A percentile compares a stretch with the other conserved stretches of the same genome.
Conservation (phyloP, 164 flowering plant genomes). For the Magnolia changhungtana region DNA sequence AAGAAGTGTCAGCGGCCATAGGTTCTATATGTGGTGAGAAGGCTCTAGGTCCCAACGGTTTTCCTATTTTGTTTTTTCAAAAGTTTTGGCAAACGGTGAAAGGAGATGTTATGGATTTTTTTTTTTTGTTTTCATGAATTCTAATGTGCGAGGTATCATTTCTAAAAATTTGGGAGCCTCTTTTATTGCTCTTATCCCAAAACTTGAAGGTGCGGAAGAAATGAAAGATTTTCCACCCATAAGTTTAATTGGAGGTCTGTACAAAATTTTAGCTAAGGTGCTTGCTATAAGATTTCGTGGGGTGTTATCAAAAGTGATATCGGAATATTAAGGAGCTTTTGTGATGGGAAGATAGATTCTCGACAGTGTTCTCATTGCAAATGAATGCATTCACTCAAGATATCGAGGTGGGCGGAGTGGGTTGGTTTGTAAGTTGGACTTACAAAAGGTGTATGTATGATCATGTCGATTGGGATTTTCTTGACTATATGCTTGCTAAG, state of each 20-base stretch:
- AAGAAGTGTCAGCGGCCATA: too few species aligned
- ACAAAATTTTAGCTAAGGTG: not conserved
- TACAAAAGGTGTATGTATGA: too few species aligned
- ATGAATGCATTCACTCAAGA: not conserved
- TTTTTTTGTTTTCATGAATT: not conserved
- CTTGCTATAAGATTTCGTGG: not conserved
- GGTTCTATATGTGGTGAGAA: too few species aligned
- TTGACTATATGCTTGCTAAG: not conserved
- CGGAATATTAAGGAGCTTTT: not conserved
- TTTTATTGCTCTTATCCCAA: not conserved
- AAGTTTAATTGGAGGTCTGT: not conserved
- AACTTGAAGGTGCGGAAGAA: not conserved
- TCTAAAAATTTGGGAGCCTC: not conserved
- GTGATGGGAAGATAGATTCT: not conserved
- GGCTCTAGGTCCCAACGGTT: too few species aligned
- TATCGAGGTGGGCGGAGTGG: not conserved
- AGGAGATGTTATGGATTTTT: not conserved
- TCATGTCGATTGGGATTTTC: not conserved
- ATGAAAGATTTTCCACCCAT: not conserved
- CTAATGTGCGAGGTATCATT: not conserved
- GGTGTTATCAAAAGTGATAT: not conserved
- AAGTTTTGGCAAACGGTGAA: not conserved
- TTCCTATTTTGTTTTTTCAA: too few species aligned
- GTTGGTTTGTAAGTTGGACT: too few species aligned
- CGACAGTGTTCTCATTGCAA: not conserved